These are phyloP conservation scores for Gigaspora rosea DNA, from an alignment of 192 early-diverging fungal genomes.

Conservation along the genomic window DNA sequence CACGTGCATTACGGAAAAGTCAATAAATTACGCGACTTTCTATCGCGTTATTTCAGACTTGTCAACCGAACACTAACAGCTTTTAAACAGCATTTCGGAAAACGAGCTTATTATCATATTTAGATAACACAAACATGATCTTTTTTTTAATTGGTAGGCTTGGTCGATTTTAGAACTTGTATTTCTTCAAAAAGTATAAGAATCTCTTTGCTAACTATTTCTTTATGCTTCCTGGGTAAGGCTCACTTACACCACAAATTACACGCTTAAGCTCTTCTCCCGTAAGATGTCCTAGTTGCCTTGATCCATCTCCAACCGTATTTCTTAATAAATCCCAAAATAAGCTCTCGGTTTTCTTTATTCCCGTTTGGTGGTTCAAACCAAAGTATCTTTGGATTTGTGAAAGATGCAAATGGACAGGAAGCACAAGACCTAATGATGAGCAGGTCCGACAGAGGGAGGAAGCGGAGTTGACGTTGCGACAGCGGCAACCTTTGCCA, in stretches of 20 bases:
- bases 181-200: too few relatives aligned
- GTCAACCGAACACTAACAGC: too few relatives aligned
- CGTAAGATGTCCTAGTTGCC: slow-evolving; percentile 7
- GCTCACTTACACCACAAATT: background rate
- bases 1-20: too few relatives aligned
- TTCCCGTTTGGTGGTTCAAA: background rate
- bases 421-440: background rate
- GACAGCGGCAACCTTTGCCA: background rate
- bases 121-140: too few relatives aligned
- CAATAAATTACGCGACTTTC: too few relatives aligned
- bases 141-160: too few relatives aligned
- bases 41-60: too few relatives aligned
- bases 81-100: too few relatives aligned
- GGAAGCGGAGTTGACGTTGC: background rate
- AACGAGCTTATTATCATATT: too few relatives aligned
- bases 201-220: too few relatives aligned
- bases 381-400: slow-evolving; percentile 13
- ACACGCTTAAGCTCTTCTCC: background rate
- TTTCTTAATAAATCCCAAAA: slow-evolving; percentile 9
- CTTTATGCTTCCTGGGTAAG: background rate
- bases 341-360: background rate
- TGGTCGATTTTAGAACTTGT: too few relatives aligned
- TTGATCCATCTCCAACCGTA: background rate
- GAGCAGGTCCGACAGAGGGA: background rate
- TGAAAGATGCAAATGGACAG: slow-evolving; percentile 5